Evolutionary conservation across 2,329 filamentous ascomycete genomes (phyloP), one percentile per base, ranked within the genome.

Genomic region (Escovopsis sp.): DNA sequence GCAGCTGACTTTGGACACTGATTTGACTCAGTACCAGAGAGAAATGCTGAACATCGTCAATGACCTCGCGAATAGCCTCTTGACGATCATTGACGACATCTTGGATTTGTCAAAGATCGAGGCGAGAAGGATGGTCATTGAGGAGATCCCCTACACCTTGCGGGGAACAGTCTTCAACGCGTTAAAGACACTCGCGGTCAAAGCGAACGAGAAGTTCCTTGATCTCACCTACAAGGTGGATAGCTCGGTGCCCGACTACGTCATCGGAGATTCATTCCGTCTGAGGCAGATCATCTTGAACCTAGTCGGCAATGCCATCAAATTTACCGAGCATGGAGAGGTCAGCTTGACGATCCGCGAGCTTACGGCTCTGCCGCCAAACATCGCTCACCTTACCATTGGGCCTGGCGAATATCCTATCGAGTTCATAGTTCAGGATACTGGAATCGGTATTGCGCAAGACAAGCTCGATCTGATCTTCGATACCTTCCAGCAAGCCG

Each of bases 11-110:
- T 69, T 98, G 36, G 90, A 98, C 54, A 94, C 88, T 27, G 80
- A 96, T 53, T 67, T 98, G 39, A 94, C 87, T 31, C 83, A 87
- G 51, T 92, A 94, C 50, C 90, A 94, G 51, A 78, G 90, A 47
- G 90, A 98, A 61, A 96, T 96, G 88, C 65, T 96, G 57, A 96
- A 94, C 48, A 94, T 94, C 50, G 88, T 98, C 47, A 88, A 94
- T 60, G 93, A 92, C 51, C 66, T 96, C 46, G 90, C 88, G 45
- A 94, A 94, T 62, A 94, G 88, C 60, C 64, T 98, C 48, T 64
- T 98, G 49, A 96, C 88, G 34, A 96, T 98, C 48, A 96, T 98
- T 51, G 88, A 98, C 55, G 76, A 81, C 50, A 81, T 81, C 50
- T 55, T 81, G 45, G 76, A 81, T 65, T 57, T 80, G 47, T 80